Base-by-base conservation (phyloP, 345 rosid species). In the Salix caprea region DNA sequence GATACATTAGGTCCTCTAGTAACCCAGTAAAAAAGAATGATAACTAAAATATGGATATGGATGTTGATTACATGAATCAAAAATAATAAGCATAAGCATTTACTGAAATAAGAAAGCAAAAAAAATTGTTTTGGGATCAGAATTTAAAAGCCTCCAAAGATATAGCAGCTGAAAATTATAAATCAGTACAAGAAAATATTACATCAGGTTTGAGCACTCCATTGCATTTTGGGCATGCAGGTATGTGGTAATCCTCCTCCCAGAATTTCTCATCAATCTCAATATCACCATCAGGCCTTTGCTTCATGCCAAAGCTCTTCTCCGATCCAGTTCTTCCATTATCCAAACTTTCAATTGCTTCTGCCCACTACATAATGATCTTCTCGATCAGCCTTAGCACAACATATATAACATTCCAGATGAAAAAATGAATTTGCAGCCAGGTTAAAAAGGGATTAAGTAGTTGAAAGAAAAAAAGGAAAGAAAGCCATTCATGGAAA, bases 261-360 rank as follows among this genome's bases (percentile, higher is more conserved):
- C 97, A 95, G 81, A 91, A 93, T 88, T 90, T 93, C 83, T 91
- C 97, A 24, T 95, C 94, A 64, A 95, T 91, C 93, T 93, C 97
- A 67, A 93, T 91, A 87, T 95, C 99, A 67, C 97, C 97, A 79
- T 90, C 97, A 69, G 97, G 99, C 76, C 97, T 91, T 84, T 92
- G 97, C 85, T 89, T 91, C 99, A 93, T 95, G 81, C 99, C 97
- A 82, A 95, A 93, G 88, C 90, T 91, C 87, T 91, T 87, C 78
- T 93, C 97, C 37, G 97, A 93, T 58, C 94, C 94, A 67, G 96
- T 90, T 66, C 48, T 85, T 19, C 92, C 95, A 81, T 84, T 69
- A 80, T 89, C 96, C 79, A 95, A 80, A 80, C 88, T 93, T 74
- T 93, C 99, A 82, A 95, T 84, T 70, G 97, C 97, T 58, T 86